These are phyloP conservation scores for Echites panduratus DNA, from an alignment of 257 asterid species.

Conservation along the genomic window DNA sequence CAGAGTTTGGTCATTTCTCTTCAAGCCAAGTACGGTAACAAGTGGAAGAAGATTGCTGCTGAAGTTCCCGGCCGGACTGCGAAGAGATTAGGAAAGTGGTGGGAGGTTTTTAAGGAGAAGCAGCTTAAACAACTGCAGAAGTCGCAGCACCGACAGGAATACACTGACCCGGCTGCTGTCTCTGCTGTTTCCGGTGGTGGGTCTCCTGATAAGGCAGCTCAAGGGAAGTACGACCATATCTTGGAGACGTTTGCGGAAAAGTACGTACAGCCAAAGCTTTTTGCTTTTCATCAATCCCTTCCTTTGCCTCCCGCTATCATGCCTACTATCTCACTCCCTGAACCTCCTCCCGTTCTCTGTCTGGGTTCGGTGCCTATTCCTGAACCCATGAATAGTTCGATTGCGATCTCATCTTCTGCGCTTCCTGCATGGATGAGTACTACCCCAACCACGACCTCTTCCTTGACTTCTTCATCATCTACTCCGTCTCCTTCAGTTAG, in stretches of 20 bases:
- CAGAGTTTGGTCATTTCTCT: conserved; percentile 59
- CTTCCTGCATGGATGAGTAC: conserved; percentile 52
- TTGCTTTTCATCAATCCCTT: conserved; percentile 29
- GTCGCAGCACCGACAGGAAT: conserved; percentile 28
- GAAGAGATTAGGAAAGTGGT: conserved; percentile 84
- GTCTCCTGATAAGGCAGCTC: conserved; percentile 51
- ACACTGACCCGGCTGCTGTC: conserved; percentile 14
- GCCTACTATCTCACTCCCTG: conserved; percentile 27
- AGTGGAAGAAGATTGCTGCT: conserved; percentile 75
- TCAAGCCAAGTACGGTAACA: conserved; percentile 71
- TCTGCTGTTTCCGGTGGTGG: conserved; percentile 24
- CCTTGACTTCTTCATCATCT: conserved; percentile 36
- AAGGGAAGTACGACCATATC: conserved; percentile 72
- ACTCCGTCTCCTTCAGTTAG: conserved; percentile 64
- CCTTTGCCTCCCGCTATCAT: conserved; percentile 26
- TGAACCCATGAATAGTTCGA: conserved; percentile 22
- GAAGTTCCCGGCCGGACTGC: conserved; percentile 87
- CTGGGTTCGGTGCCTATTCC: conserved; percentile 25
- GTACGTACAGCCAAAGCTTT: conserved; percentile 59
- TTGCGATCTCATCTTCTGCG: conserved; percentile 16
- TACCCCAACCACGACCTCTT: conserved; percentile 38
- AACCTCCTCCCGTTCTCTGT: conserved; percentile 43
- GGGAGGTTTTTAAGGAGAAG: conserved; percentile 90
- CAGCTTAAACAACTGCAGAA: conserved; percentile 56
- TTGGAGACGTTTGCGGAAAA: conserved; percentile 75